These are phyloP conservation scores for Neonectria neomacrospora DNA, from an alignment of 2,329 filamentous ascomycete species.

Conservation along the genomic window DNA sequence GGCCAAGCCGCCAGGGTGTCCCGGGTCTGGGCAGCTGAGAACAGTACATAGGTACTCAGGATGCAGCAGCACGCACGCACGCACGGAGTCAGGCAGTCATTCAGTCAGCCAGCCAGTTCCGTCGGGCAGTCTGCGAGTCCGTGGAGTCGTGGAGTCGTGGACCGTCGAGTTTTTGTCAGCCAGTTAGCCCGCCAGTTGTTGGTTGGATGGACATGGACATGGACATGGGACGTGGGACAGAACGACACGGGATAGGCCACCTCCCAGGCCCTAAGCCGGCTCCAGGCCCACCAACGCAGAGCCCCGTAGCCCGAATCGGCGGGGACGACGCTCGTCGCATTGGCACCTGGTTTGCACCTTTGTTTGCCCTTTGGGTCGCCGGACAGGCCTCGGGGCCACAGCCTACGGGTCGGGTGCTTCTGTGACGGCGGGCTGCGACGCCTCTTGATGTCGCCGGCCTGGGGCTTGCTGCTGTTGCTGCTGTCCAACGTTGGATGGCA, in stretches of 20 bases:
- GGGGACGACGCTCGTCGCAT: slow-evolving; percentile 22
- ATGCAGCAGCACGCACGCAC: slow-evolving; percentile 1
- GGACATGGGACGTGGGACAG: slow-evolving; percentile 7
- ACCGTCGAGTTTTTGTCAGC: neutral
- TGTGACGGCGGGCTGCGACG: slow-evolving; percentile 18
- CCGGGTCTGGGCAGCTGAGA: slow-evolving; percentile 39
- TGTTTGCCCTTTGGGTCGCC: slow-evolving; percentile 20
- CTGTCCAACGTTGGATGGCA: slow-evolving; percentile 13
- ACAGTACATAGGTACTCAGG: slow-evolving; percentile 13
- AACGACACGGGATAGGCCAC: slow-evolving; percentile 1
- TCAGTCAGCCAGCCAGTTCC: neutral
- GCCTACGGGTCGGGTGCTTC: neutral
- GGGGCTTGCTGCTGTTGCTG: slow-evolving; percentile 1
- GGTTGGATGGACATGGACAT: slow-evolving; percentile 8
- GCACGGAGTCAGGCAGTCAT: neutral
- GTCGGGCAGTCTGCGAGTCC: neutral
- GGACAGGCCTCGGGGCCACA: neutral
- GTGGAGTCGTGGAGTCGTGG: neutral
- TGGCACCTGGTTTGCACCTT: slow-evolving; percentile 17
- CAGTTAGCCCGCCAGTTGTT: slow-evolving; percentile 5
- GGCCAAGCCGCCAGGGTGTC: slow-evolving; percentile 26
- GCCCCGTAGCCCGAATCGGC: slow-evolving; percentile 22
- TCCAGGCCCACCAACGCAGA: slow-evolving; percentile 1
- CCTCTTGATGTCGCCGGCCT: slow-evolving; percentile 12
- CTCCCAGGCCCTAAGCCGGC: neutral